Evolutionary conservation across 768 basidiomycete genomes (phyloP).

Genomic region (Leucosporidium scottii): DNA sequence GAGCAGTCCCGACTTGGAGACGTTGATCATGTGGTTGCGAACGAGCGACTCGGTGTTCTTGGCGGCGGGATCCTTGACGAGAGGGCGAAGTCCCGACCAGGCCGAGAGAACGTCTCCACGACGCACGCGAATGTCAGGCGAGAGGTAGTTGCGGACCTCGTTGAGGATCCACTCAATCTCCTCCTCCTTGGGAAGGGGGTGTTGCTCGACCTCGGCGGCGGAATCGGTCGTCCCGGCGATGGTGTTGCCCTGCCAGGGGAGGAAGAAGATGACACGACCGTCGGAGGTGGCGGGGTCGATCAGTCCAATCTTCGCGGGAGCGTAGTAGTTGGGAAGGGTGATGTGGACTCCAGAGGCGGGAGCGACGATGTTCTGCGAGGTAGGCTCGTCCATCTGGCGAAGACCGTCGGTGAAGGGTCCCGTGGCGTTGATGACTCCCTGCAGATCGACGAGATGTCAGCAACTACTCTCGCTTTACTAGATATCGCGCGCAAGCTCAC

Average conservation of each 20-base stretch:
- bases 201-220: constrained; percentile 55
- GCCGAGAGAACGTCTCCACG: constrained; percentile 91
- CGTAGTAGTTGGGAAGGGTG: constrained; percentile 94
- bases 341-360: constrained; percentile 91
- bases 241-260: constrained; percentile 96
- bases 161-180: constrained; percentile 96
- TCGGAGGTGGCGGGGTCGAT: constrained; percentile 92
- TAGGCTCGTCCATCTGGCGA: constrained; percentile 62
- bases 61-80: constrained; percentile 73
- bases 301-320: constrained; percentile 83
- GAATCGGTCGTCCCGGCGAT: constrained; percentile 96
- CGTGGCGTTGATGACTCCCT: constrained; percentile 94
- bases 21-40: constrained; percentile 84
- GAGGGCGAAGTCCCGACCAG: constrained; percentile 85
- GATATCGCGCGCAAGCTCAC: constrained; percentile 41
- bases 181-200: constrained; percentile 79
- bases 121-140: constrained; percentile 85
- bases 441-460: constrained; percentile 1
- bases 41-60: constrained; percentile 79
- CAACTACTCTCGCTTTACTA: background rate
- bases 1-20: constrained; percentile 69
- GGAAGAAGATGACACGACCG: constrained; percentile 96
- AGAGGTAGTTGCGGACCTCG: constrained; percentile 81
- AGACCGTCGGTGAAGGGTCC: constrained; percentile 87
- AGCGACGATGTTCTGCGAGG: constrained; percentile 68